Evolutionary conservation across 2,329 filamentous ascomycete species (phyloP).

Genomic region (Fusarium chuoi): DNA sequence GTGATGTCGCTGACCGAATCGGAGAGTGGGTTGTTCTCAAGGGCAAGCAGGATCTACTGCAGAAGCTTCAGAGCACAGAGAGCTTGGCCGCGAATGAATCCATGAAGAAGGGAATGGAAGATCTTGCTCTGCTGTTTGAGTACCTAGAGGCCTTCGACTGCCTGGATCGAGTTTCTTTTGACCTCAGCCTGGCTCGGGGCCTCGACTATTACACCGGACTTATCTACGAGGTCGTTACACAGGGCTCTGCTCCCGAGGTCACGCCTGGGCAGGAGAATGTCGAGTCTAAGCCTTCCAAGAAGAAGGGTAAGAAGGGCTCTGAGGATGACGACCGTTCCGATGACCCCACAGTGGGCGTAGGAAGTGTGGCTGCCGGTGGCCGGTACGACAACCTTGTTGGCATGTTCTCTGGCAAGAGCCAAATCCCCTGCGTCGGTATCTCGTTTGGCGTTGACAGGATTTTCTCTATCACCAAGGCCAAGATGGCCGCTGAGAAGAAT

Average conservation of each 20-base stretch:
- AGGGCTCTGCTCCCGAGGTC: constrained; percentile 72
- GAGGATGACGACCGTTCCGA: constrained; percentile 75
- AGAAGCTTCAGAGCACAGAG: constrained; percentile 74
- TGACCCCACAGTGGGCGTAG: constrained; percentile 84
- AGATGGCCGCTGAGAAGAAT: constrained; percentile 69
- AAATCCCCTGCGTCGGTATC: constrained; percentile 74
- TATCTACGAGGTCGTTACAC: constrained; percentile 90
- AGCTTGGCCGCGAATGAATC: constrained; percentile 75
- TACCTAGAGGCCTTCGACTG: constrained; percentile 84
- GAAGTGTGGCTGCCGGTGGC: constrained; percentile 88
- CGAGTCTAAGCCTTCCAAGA: constrained; percentile 54
- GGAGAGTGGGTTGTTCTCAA: constrained; percentile 84
- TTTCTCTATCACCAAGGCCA: constrained; percentile 88
- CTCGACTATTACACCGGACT: constrained; percentile 94
- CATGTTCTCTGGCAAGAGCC: constrained; percentile 88
- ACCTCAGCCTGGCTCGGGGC: constrained; percentile 88
- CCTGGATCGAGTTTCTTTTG: constrained; percentile 82
- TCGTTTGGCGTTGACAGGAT: constrained; percentile 97
- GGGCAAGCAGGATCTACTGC: constrained; percentile 78
- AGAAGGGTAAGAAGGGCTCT: constrained; percentile 62
- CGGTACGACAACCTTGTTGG: constrained; percentile 93
- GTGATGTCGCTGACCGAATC: constrained; percentile 84
- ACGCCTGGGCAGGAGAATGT: constrained; percentile 50
- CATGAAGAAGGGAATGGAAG: constrained; percentile 81
- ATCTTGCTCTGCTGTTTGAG: constrained; percentile 82